phyloP scores from a whole-genome alignment of 805 yeast species.

The Tetrapisispora nanseiensis region DNA sequence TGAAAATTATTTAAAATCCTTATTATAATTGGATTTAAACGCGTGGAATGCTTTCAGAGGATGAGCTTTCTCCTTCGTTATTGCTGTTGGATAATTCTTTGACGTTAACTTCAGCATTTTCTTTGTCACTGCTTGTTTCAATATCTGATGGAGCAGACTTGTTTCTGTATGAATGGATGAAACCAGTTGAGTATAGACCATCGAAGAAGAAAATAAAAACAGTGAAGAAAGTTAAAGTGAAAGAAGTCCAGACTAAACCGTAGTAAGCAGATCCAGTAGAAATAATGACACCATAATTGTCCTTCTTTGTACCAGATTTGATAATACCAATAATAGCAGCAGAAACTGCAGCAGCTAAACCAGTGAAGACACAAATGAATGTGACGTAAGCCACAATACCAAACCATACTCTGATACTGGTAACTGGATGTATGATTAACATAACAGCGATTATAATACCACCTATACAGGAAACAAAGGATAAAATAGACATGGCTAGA shows the following conservation, averaged over 20 bases:
- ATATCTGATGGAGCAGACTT: background rate
- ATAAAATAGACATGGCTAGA: slow-evolving; percentile 22
- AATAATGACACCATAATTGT: slow-evolving; percentile 22
- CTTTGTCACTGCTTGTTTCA: slow-evolving; percentile 1
- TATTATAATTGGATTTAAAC: background rate
- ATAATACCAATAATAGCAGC: slow-evolving; percentile 24
- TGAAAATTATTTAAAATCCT: background rate
- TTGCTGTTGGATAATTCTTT: slow-evolving; percentile 2
- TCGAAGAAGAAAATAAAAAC: slow-evolving; percentile 9
- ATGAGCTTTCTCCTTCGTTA: slow-evolving; percentile 2
- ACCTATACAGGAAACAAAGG: slow-evolving; percentile 19
- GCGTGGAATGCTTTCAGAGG: slow-evolving; percentile 1
- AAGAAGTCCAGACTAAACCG: slow-evolving; percentile 27
- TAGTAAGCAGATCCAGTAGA: slow-evolving; percentile 17
- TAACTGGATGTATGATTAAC: slow-evolving; percentile 4
- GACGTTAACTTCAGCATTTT: background rate
- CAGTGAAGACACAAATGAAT: slow-evolving; percentile 17
- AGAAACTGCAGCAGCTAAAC: slow-evolving; percentile 22
- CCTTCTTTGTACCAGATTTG: slow-evolving; percentile 26
- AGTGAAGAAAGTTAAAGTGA: slow-evolving; percentile 17
- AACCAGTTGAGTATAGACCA: slow-evolving; percentile 2
- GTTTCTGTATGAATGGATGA: slow-evolving; percentile 1
- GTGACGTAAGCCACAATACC: slow-evolving; percentile 10
- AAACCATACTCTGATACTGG: slow-evolving; percentile 9
- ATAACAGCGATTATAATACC: slow-evolving; percentile 9